These are phyloP conservation scores for Rhizopus stolonifer DNA, from an alignment of 371 early-diverging fungal species.

Conservation along the genomic window DNA sequence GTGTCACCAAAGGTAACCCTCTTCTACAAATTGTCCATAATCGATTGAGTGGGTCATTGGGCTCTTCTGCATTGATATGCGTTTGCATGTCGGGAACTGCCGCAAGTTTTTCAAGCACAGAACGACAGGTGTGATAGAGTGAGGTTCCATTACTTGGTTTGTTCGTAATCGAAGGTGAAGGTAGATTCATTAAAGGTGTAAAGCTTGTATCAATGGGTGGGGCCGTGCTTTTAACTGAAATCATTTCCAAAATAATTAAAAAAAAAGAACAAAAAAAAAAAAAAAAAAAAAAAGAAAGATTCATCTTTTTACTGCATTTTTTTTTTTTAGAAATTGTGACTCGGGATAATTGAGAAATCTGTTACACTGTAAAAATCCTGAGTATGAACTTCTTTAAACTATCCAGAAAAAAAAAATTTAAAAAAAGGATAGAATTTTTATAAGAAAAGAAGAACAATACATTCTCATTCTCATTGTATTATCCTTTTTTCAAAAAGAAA, in stretches of 20 bases:
- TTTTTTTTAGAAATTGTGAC: neutral
- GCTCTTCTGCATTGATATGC: slow-evolving; percentile 53
- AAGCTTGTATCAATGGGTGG: neutral
- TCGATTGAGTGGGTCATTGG: slow-evolving; percentile 66
- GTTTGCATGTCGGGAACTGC: slow-evolving; percentile 60
- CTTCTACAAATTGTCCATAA: slow-evolving; percentile 88
- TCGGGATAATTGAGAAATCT: neutral
- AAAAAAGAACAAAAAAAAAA: neutral
- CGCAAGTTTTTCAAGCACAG: slow-evolving; percentile 57
- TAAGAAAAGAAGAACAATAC: no score
- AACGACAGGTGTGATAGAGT: slow-evolving; percentile 66
- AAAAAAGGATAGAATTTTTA: no score
- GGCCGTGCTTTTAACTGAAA: neutral
- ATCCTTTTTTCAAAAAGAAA: no score
- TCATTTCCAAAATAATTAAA: neutral
- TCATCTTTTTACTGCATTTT: neutral
- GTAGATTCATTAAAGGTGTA: neutral
- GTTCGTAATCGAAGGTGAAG: slow-evolving; percentile 28
- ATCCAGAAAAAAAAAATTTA: no score
- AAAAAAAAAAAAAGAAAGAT: neutral
- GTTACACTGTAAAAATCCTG: neutral
- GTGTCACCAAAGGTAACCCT: slow-evolving; percentile 80
- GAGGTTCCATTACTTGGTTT: slow-evolving; percentile 45
- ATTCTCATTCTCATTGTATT: no score
- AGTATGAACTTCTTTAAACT: no score